Base-by-base conservation (phyloP, 2,329 filamentous ascomycete species). In the Acephala macrosclerotiorum region DNA sequence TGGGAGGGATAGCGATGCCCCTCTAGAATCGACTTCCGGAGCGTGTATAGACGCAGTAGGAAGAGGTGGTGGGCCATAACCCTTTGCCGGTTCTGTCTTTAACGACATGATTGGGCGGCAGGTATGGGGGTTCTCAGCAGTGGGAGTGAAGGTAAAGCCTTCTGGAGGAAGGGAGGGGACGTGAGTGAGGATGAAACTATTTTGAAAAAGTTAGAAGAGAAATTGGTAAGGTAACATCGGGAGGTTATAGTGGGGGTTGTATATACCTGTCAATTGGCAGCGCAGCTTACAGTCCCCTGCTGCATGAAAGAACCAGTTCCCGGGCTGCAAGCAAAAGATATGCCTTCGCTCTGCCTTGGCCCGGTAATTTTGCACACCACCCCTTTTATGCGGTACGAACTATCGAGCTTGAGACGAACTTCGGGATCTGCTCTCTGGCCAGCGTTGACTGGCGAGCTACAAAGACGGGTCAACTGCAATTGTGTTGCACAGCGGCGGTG, bases 1-100 rank as follows among this genome's bases (percentile, higher is more conserved):
- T 16, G 71, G 71, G 16, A 73, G 58, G 1, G 63, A 63, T 3
- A 64, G 65, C 20, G 68, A 60, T 35, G 51, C 22, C 45, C 58
- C 65, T n/a, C 29, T 53, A 12, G 35, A 38, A 61, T 64, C 57
- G 26, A 56, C 20, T 6, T 56, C 53, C 40, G 45, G 6, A 62
- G 22, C 25, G 42, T 64, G 62, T 59, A 33, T 14, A 58, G 65
- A 61, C 42, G 59, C 18, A 14, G 59, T 47, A 20, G 60, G 49
- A 4, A 33, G 55, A 57, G 55, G 29, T 22, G 29, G 18, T 22
- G 29, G 29, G 38, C 29, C n/a, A 25, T 57, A 57, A 12, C 55
- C 33, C 12, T 35, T 57, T 14, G 20, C 33, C 11, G 55, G 35
- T 38, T 57, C 55, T 25, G 55, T 18, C 20, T 38, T 35, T 12